phyloP scores from a whole-genome alignment of 345 rosid species.

The Arabidopsis thaliana region TAIR10.1 NC_003074.8:23402501-23403000 shows the following conservation, averaged over 20 bases:
- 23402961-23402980: slow-evolving; percentile 51
- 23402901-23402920: slow-evolving; percentile 58
- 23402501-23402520: slow-evolving; percentile 62
- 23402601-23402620: slow-evolving; percentile 52
- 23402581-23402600: slow-evolving; percentile 58
- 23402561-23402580: slow-evolving; percentile 57
- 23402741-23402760: slow-evolving; percentile 79
- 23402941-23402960: slow-evolving; percentile 82
- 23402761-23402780: slow-evolving; percentile 70
- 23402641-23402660: slow-evolving; percentile 67
- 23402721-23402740: slow-evolving; percentile 55
- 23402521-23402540: slow-evolving; percentile 86
- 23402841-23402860: slow-evolving; percentile 65
- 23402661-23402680: slow-evolving; percentile 50
- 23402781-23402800: slow-evolving; percentile 69
- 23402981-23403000: slow-evolving; percentile 73
- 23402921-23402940: slow-evolving; percentile 54
- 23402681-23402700: slow-evolving; percentile 69
- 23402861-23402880: slow-evolving; percentile 54
- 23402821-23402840: slow-evolving; percentile 87
- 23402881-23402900: slow-evolving; percentile 64
- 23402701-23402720: slow-evolving; percentile 55
- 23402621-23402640: slow-evolving; percentile 65
- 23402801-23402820: slow-evolving; percentile 48
- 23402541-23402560: slow-evolving; percentile 66